These are phyloP conservation scores for Nemophila menziesii DNA, from an alignment of 257 asterid species.

Conservation along the genomic window DNA sequence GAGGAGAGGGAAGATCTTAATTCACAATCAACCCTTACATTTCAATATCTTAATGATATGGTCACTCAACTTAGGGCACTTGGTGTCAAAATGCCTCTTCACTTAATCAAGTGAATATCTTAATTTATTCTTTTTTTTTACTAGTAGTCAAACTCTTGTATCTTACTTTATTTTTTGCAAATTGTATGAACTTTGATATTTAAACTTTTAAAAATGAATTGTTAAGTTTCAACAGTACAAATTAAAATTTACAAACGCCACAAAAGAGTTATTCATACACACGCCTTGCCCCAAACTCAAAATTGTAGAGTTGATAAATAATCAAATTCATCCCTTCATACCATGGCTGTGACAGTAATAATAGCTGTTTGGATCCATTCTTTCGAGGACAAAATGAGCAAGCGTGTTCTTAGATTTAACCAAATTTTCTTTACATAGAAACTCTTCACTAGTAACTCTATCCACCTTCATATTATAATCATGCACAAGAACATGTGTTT, in stretches of 20 bases:
- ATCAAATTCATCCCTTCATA: neutral
- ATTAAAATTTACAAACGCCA: conserved; percentile 13
- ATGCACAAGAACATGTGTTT: conserved; percentile 73
- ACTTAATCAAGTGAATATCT: conserved; percentile 12
- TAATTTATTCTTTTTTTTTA: no score
- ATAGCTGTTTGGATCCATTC: conserved; percentile 26
- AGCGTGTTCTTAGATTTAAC: conserved; percentile 51
- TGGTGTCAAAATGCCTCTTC: conserved; percentile 61
- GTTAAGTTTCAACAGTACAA: neutral
- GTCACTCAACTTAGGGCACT: conserved; percentile 59
- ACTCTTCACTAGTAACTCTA: conserved; percentile 56
- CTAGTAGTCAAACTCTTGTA: neutral
- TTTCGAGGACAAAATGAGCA: conserved; percentile 67
- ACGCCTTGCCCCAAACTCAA: conserved; percentile 12
- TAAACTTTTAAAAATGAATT: neutral
- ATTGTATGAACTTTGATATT: neutral
- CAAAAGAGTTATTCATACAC: conserved; percentile 13
- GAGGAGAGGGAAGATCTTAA: conserved; percentile 62
- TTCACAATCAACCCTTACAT: conserved; percentile 51
- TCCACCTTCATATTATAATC: conserved; percentile 62
- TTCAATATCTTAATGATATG: conserved; percentile 58
- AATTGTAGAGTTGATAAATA: conserved; percentile 11
- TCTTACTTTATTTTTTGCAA: neutral
- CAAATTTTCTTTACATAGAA: conserved; percentile 64
- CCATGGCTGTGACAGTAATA: conserved; percentile 48